Evolutionary conservation across 2,329 filamentous ascomycete species (phyloP).

Genomic region (Phyllosticta citribraziliensis): DNA sequence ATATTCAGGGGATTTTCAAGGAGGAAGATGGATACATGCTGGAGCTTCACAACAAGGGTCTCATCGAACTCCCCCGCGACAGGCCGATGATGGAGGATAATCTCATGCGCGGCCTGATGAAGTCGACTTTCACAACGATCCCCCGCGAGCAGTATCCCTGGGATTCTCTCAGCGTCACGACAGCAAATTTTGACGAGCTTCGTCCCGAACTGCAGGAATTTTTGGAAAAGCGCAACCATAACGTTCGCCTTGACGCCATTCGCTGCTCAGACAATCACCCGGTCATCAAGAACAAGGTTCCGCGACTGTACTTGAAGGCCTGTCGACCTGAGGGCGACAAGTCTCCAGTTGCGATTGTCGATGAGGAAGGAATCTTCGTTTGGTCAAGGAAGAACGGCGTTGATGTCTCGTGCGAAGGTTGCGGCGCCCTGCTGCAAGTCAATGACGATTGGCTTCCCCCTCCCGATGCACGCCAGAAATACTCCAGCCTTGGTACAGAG

Average conservation of each 20-base stretch:
- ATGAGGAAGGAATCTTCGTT: neutral
- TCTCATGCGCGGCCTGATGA: conserved; percentile 8
- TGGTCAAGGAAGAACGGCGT: neutral
- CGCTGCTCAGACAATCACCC: neutral
- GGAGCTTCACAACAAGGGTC: neutral
- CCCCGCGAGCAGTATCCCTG: conserved; percentile 15
- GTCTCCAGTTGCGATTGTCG: neutral
- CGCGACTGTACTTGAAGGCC: neutral
- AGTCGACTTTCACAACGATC: conserved; percentile 12
- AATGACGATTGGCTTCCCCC: neutral
- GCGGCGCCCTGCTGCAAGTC: neutral
- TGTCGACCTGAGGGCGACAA: neutral
- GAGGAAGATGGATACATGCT: conserved; percentile 1
- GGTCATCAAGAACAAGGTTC: neutral
- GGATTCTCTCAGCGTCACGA: conserved; percentile 4
- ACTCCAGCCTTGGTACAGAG: neutral
- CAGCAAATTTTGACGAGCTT: neutral
- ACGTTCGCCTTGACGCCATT: neutral
- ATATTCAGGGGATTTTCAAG: conserved; percentile 6
- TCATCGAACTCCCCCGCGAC: neutral
- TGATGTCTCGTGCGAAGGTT: neutral
- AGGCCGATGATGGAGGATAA: neutral
- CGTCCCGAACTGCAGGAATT: neutral
- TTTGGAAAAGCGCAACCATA: neutral
- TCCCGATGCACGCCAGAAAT: neutral